Evolutionary conservation across 1,284 basidiomycete species (phyloP).

Genomic region (Takashimella tepidaria): DNA sequence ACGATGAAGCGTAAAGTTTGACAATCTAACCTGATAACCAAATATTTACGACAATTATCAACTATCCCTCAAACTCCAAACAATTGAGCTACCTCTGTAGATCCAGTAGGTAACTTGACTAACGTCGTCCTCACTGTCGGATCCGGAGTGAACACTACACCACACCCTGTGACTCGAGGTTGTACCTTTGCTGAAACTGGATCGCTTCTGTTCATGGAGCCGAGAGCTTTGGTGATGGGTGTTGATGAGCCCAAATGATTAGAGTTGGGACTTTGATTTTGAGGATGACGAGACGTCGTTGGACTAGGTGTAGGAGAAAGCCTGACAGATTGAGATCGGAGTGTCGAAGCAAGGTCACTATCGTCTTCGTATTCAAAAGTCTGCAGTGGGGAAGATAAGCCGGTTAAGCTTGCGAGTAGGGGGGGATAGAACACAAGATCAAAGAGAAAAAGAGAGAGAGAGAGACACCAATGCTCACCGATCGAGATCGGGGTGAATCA

Average conservation of each 20-base stretch:
- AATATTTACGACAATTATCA: no score
- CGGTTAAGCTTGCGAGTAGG: background rate
- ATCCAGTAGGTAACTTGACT: background rate
- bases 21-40: no score
- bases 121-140: background rate
- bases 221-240: no score
- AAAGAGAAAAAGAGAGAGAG: background rate
- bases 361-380: background rate
- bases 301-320: background rate
- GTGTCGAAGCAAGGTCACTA: background rate
- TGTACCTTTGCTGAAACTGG: no score
- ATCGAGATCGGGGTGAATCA: conserved; percentile 2
- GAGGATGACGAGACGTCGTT: no score
- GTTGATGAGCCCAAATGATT: no score
- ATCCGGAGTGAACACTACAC: background rate
- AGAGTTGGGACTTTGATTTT: no score
- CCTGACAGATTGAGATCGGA: background rate
- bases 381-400: background rate
- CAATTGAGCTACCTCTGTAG: background rate
- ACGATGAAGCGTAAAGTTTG: background rate
- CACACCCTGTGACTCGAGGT: background rate
- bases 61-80: background rate
- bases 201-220: no score
- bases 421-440: no score
- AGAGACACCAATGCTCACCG: background rate